Percentiles rank a stretch among this genome's conserved stretches.
phyloP scores from a whole-genome alignment of 2,329 filamentous ascomycete species.

The Didymella glomerata region DNA sequence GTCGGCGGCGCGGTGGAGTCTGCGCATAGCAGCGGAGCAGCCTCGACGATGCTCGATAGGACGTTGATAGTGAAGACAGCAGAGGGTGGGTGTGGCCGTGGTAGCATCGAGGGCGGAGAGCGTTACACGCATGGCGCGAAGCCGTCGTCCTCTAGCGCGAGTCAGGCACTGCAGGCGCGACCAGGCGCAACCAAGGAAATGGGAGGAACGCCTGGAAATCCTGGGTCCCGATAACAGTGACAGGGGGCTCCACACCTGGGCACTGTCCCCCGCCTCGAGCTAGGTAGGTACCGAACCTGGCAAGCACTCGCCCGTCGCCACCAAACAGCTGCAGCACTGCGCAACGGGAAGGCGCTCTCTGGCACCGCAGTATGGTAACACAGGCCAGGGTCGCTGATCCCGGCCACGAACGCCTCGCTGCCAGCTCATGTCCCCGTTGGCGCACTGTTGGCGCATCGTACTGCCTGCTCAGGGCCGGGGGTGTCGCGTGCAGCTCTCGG shows the following conservation, averaged over 20 bases:
- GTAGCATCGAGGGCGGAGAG: slow-evolving; percentile 41
- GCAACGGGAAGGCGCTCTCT: slow-evolving; percentile 12
- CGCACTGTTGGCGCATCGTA: slow-evolving; percentile 16
- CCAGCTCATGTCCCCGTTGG: slow-evolving; percentile 15
- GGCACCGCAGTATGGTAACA: slow-evolving; percentile 5
- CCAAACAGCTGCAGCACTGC: slow-evolving; percentile 11
- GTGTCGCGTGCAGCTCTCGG: slow-evolving; percentile 44
- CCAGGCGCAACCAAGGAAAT: slow-evolving; percentile 27
- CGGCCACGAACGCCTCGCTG: slow-evolving; percentile 6
- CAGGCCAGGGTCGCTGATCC: slow-evolving; percentile 4
- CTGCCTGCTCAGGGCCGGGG: slow-evolving; percentile 26
- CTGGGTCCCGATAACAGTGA: slow-evolving; percentile 12
- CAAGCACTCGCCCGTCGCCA: slow-evolving; percentile 3
- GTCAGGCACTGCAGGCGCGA: slow-evolving; percentile 26
- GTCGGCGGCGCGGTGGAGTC: slow-evolving; percentile 1
- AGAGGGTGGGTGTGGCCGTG: slow-evolving; percentile 24
- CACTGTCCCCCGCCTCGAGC: slow-evolving; percentile 14
- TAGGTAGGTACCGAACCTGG: slow-evolving; percentile 8
- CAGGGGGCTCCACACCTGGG: slow-evolving; percentile 3
- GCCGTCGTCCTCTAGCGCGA: slow-evolving; percentile 22
- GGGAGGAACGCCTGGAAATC: slow-evolving; percentile 15
- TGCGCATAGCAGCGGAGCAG: slow-evolving; percentile 12
- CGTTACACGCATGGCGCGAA: slow-evolving; percentile 39
- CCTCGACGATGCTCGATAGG: slow-evolving; percentile 11
- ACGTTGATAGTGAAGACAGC: slow-evolving; percentile 21